These are phyloP conservation scores for Apiospora koreana DNA, from an alignment of 2,329 filamentous ascomycete species.

Conservation along the genomic window DNA sequence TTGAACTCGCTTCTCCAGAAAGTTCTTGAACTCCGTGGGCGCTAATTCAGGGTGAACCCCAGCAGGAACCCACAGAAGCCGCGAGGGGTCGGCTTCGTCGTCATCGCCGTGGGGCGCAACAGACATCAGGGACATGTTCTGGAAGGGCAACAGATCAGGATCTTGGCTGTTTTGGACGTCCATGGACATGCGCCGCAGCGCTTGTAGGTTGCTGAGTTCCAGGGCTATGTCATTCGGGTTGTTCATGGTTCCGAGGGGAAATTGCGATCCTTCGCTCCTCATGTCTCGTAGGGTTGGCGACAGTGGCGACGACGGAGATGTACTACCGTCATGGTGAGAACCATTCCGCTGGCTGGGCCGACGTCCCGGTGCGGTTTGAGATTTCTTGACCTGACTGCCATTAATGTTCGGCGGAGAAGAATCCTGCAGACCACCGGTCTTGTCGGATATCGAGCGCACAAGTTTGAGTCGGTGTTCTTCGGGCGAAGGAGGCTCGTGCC, in stretches of 20 bases:
- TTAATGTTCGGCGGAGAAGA: neutral
- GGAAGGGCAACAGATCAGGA: constrained; percentile 76
- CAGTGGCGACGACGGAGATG: constrained; percentile 31
- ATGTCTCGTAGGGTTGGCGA: constrained; percentile 54
- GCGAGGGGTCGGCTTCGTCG: constrained; percentile 84
- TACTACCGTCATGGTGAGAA: constrained; percentile 39
- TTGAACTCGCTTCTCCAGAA: constrained; percentile 90
- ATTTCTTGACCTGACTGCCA: constrained; percentile 37
- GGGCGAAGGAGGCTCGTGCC: constrained; percentile 34
- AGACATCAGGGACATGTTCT: constrained; percentile 62
- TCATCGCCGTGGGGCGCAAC: constrained; percentile 72
- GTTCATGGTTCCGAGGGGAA: constrained; percentile 86
- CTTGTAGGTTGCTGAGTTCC: constrained; percentile 89
- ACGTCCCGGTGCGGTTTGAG: constrained; percentile 42
- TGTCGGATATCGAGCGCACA: constrained; percentile 49
- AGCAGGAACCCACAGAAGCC: constrained; percentile 94
- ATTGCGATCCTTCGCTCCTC: constrained; percentile 64
- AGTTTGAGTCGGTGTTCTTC: constrained; percentile 43
- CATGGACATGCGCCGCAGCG: constrained; percentile 91
- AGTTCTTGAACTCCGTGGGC: constrained; percentile 94
- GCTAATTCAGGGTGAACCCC: constrained; percentile 92
- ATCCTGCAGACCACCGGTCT: constrained; percentile 23
- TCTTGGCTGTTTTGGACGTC: constrained; percentile 75
- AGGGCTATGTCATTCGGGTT: constrained; percentile 87
- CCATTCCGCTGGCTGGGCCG: constrained; percentile 42